phyloP scores from a whole-genome alignment of 2,329 filamentous ascomycete genomes.

The Endoconidiophora laricicola region DNA sequence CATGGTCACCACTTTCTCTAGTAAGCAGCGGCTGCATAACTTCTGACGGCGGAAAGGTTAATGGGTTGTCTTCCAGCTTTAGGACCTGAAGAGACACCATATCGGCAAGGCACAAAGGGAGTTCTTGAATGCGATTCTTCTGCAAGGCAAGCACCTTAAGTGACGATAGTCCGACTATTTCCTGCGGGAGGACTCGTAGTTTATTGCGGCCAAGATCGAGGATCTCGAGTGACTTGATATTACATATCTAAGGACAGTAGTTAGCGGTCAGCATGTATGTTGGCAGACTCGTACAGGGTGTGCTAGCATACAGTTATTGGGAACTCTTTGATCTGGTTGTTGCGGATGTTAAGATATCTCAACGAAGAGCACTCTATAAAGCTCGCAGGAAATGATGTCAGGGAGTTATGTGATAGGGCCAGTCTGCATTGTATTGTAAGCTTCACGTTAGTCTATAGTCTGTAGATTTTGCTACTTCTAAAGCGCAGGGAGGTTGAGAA shows the following conservation, averaged over 20 bases:
- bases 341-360: conserved; percentile 65
- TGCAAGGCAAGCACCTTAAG: conserved; percentile 79
- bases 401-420: conserved; percentile 64
- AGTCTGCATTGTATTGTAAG: conserved; percentile 32
- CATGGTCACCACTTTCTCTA: conserved; percentile 48
- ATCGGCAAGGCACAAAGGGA: conserved; percentile 71
- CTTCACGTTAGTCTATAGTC: not conserved
- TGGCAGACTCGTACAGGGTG: too few relatives aligned
- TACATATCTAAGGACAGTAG: conserved; percentile 48
- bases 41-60: conserved; percentile 61
- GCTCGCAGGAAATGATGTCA: conserved; percentile 50
- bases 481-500: not conserved
- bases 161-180: conserved; percentile 65
- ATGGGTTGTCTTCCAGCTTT: conserved; percentile 76
- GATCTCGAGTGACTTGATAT: conserved; percentile 75
- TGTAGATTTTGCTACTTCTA: conserved; percentile 5
- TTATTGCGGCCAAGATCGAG: conserved; percentile 84
- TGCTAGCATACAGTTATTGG: conserved; percentile 32
- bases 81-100: conserved; percentile 81
- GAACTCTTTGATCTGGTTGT: conserved; percentile 53
- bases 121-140: conserved; percentile 69
- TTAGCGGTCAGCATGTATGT: too few relatives aligned
- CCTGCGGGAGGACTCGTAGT: conserved; percentile 58
- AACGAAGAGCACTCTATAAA: conserved; percentile 63
- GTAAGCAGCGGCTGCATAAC: conserved; percentile 41